Evolutionary conservation across 208 protist species (phyloP).

Genomic region (Endotrypanum monterogeii): DNA sequence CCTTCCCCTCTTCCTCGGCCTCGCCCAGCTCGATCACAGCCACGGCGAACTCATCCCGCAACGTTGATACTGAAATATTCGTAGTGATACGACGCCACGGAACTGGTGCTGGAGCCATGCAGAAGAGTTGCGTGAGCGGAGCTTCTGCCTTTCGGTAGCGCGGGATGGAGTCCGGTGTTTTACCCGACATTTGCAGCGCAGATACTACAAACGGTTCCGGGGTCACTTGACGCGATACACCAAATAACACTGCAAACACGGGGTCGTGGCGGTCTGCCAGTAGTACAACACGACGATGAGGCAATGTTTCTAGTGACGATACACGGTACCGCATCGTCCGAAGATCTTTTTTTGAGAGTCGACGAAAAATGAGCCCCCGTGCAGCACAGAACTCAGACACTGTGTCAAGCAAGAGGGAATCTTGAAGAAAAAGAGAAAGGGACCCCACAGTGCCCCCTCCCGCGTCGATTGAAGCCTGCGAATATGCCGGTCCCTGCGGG

Average conservation of each 20-base stretch:
- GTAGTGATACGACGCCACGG: conserved; percentile 33
- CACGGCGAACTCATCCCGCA: conserved; percentile 25
- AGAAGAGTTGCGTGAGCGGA: conserved; percentile 32
- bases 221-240: conserved; percentile 13
- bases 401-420: conserved; percentile 53
- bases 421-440: conserved; percentile 39
- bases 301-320: conserved; percentile 38
- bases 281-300: conserved; percentile 47
- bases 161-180: conserved; percentile 1
- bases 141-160: conserved; percentile 9
- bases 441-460: conserved; percentile 7
- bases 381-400: conserved; percentile 40
- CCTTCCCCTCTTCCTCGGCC: neutral
- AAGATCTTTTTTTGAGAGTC: conserved; percentile 36
- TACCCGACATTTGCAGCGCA: conserved; percentile 11
- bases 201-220: conserved; percentile 25
- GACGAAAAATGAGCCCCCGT: conserved; percentile 39
- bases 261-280: conserved; percentile 53
- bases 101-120: conserved; percentile 23
- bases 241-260: conserved; percentile 43
- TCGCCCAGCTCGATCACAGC: conserved; percentile 22
- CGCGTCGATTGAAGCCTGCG: conserved; percentile 22
- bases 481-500: conserved; percentile 3
- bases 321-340: conserved; percentile 36
- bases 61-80: conserved; percentile 22